These are phyloP conservation scores for Plantago coronopus DNA, from an alignment of 305 asterid genomes.

Conservation along the genomic window DNA sequence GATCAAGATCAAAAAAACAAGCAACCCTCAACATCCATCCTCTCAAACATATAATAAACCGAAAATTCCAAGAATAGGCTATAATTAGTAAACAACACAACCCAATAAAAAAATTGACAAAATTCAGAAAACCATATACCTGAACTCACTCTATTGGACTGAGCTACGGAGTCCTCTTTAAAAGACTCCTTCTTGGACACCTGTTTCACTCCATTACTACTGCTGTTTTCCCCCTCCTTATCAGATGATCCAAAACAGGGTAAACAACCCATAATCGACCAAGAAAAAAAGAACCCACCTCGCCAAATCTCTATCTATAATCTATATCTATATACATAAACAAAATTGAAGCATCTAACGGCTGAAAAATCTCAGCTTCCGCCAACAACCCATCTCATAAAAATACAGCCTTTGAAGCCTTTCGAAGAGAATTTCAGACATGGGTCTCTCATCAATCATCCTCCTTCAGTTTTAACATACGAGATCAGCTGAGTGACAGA, in stretches of 20 bases:
- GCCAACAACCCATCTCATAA: conserved; percentile 46
- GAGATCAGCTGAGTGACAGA: conserved; percentile 53
- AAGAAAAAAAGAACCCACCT: conserved; percentile 35
- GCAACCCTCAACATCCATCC: conserved; percentile 15
- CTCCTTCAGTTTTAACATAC: conserved; percentile 27
- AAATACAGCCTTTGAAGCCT: conserved; percentile 37
- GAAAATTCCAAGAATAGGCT: conserved; percentile 17
- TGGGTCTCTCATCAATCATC: conserved; percentile 33
- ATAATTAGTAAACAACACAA: conserved; percentile 1
- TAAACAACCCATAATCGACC: conserved; percentile 75
- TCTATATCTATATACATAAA: conserved; percentile 19
- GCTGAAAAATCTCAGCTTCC: conserved; percentile 28
- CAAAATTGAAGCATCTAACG: conserved; percentile 28
- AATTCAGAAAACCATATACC: conserved; percentile 47
- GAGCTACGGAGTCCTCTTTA: conserved; percentile 56
- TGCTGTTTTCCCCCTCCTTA: conserved; percentile 44
- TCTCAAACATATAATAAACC: conserved; percentile 6
- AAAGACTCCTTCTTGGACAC: conserved; percentile 54
- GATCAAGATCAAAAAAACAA: conserved; percentile 35
- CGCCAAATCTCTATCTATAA: conserved; percentile 28
- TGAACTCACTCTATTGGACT: conserved; percentile 56
- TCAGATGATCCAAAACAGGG: conserved; percentile 79
- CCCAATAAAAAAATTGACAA: conserved; percentile 13
- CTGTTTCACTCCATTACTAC: conserved; percentile 55
- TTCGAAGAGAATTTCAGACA: conserved; percentile 29